These are phyloP conservation scores for Podaxis carcinomalis DNA, from an alignment of 768 basidiomycete genomes.

Conservation along the genomic window DNA sequence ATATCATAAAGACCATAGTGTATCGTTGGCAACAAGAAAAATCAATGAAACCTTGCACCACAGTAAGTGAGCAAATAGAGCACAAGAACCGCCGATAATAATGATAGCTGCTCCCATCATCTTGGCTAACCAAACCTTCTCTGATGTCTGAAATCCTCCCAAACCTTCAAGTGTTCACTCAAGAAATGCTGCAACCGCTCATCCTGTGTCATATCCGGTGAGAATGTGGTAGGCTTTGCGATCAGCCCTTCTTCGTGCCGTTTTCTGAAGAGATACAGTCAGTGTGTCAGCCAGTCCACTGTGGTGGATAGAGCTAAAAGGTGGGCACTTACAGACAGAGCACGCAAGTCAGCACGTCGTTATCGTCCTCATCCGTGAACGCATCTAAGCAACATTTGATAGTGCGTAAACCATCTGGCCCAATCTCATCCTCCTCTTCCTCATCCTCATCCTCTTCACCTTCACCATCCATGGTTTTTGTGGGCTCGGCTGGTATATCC, in stretches of 20 bases:
- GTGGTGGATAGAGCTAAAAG: not conserved
- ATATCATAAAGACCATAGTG: not conserved
- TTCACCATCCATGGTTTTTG: not conserved
- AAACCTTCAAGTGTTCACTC: conserved; percentile 43
- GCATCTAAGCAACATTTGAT: conserved; percentile 38
- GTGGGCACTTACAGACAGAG: conserved; percentile 47
- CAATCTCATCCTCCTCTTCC: conserved; percentile 32
- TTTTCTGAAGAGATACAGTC: conserved; percentile 22
- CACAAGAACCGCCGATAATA: not conserved
- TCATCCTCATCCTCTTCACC: conserved; percentile 30
- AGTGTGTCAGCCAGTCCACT: not conserved
- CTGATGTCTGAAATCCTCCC: conserved; percentile 32
- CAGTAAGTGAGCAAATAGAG: not conserved
- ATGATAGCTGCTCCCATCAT: not conserved
- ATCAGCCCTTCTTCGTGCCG: conserved; percentile 27
- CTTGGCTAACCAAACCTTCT: not conserved
- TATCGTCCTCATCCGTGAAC: conserved; percentile 34
- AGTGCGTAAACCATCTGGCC: conserved; percentile 36
- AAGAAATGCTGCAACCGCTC: conserved; percentile 45
- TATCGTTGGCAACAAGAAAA: not conserved
- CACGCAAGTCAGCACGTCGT: conserved; percentile 33
- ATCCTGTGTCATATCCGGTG: conserved; percentile 30
- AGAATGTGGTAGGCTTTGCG: conserved; percentile 19
- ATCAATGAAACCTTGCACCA: not conserved
- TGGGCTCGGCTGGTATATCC: not conserved